Conservation (phyloP, 345 rosid species). For the Salix dunnii region DNA sequence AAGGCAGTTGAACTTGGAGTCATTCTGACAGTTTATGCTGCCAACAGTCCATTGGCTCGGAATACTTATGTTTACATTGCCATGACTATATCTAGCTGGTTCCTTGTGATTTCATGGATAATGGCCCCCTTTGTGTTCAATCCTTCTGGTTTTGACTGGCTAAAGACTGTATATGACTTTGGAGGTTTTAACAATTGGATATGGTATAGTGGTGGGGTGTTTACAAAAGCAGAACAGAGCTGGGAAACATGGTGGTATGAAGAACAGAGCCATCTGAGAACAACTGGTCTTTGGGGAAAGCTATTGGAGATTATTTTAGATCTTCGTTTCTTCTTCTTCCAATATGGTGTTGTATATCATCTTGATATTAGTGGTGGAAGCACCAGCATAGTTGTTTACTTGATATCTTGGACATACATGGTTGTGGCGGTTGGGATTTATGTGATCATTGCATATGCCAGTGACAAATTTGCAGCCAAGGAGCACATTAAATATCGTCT, state of each 20-base stretch:
- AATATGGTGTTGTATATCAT: slow-evolving; percentile 78
- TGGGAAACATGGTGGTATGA: slow-evolving; percentile 97
- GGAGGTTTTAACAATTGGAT: slow-evolving; percentile 76
- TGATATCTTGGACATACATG: slow-evolving; percentile 68
- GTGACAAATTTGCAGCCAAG: slow-evolving; percentile 66
- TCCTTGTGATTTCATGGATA: slow-evolving; percentile 85
- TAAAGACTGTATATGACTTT: slow-evolving; percentile 82
- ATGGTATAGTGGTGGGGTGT: slow-evolving; percentile 59
- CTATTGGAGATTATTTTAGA: slow-evolving; percentile 71
- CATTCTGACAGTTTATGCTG: slow-evolving; percentile 69
- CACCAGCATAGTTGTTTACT: slow-evolving; percentile 54
- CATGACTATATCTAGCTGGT: slow-evolving; percentile 80
- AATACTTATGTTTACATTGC: slow-evolving; percentile 59
- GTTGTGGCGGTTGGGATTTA: slow-evolving; percentile 51
- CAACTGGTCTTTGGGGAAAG: slow-evolving; percentile 65
- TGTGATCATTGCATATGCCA: slow-evolving; percentile 54
- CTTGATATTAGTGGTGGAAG: slow-evolving; percentile 38
- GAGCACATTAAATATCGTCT: slow-evolving; percentile 70
- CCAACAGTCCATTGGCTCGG: slow-evolving; percentile 54
- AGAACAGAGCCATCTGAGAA: slow-evolving; percentile 79
- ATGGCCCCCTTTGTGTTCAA: slow-evolving; percentile 83
- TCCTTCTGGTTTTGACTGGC: slow-evolving; percentile 92
- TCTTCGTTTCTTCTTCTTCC: slow-evolving; percentile 86
- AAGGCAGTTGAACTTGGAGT: slow-evolving; percentile 85
- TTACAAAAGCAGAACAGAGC: slow-evolving; percentile 63